Evolutionary conservation across 2,329 filamentous ascomycete species (phyloP).

Genomic region (Thelonectria rubi): DNA sequence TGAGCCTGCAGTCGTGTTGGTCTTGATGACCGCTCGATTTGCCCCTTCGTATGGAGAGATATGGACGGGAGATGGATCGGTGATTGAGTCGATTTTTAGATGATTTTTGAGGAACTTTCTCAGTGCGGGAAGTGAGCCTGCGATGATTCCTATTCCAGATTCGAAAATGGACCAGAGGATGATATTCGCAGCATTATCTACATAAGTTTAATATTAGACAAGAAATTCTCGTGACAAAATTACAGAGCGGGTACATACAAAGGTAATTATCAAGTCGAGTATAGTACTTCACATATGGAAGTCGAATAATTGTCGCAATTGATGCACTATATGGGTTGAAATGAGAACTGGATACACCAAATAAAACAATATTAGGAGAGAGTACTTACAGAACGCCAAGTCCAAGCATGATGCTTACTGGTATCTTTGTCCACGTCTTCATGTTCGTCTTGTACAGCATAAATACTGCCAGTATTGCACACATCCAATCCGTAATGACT

Average conservation of each 20-base stretch:
- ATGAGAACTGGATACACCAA: background rate
- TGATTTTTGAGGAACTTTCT: slow-evolving; percentile 20
- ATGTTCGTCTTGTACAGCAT: slow-evolving; percentile 33
- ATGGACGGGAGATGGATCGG: background rate
- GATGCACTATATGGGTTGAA: slow-evolving; percentile 20
- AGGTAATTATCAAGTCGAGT: background rate
- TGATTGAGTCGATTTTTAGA: background rate
- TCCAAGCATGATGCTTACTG: slow-evolving; percentile 25
- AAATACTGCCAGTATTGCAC: slow-evolving; percentile 26
- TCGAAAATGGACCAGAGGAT: slow-evolving; percentile 30
- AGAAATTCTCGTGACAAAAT: background rate
- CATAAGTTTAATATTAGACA: background rate
- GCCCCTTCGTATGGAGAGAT: background rate
- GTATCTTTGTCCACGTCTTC: slow-evolving; percentile 28
- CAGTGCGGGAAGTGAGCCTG: slow-evolving; percentile 26
- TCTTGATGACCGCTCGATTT: background rate
- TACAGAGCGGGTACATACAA: slow-evolving; percentile 17
- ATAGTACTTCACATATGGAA: slow-evolving; percentile 29
- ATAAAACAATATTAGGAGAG: background rate
- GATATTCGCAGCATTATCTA: slow-evolving; percentile 26
- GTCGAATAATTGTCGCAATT: slow-evolving; percentile 23
- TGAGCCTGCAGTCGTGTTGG: background rate
- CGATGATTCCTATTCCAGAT: slow-evolving; percentile 31
- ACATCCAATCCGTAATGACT: slow-evolving; percentile 24
- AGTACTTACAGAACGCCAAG: slow-evolving; percentile 27